phyloP scores from a whole-genome alignment of 345 rosid genomes.

The Eucalyptus pauciflora region DNA sequence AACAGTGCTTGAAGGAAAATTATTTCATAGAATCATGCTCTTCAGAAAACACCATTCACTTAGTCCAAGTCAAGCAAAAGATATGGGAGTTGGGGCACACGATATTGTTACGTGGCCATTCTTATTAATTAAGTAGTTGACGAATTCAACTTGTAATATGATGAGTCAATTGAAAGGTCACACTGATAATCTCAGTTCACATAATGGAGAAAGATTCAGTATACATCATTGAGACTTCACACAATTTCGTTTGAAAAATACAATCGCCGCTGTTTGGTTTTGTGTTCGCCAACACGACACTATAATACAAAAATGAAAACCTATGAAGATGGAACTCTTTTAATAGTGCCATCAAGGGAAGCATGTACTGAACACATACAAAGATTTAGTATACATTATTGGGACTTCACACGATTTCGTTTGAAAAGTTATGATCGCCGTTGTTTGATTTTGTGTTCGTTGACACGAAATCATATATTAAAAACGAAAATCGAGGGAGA shows the following conservation, averaged over 20 bases:
- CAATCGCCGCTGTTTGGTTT: neutral
- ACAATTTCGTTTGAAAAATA: neutral
- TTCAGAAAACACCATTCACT: neutral
- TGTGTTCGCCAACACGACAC: neutral
- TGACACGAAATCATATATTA: neutral
- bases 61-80: neutral
- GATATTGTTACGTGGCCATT: neutral
- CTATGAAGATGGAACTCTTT: neutral
- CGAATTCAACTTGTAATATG: neutral
- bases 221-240: neutral
- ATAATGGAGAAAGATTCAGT: neutral
- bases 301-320: neutral
- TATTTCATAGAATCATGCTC: neutral
- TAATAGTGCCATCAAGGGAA: neutral
- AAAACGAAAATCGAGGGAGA: neutral
- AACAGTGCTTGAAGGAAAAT: neutral
- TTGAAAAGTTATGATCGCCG: neutral
- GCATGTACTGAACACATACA: neutral
- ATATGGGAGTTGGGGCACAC: neutral
- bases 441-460: neutral
- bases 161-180: neutral
- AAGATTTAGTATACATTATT: neutral
- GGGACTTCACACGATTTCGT: neutral
- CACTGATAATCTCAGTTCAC: neutral
- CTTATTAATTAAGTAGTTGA: neutral